These are phyloP conservation scores for Mrakia blollopis DNA, from an alignment of 768 basidiomycete genomes.

Conservation along the genomic window DNA sequence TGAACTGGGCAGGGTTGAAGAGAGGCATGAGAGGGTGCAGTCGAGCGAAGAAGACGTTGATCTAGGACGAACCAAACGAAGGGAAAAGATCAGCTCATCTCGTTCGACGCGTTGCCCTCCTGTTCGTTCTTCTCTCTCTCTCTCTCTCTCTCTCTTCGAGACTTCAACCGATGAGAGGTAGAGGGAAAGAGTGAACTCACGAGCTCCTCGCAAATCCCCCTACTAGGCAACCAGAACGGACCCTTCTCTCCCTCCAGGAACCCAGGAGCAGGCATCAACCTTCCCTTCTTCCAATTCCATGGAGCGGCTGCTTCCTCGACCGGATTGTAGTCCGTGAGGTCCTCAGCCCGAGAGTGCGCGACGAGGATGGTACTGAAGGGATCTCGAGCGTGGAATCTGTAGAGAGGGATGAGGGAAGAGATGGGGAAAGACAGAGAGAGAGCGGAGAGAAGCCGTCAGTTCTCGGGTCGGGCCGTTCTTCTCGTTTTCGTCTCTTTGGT, in stretches of 20 bases:
- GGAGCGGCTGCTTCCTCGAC: not conserved
- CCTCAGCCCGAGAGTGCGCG: not conserved
- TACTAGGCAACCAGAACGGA: not conserved
- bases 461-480: too few relatives aligned
- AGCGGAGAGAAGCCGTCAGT: too few relatives aligned
- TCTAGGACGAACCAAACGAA: slow-evolving; percentile 3
- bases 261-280: not conserved
- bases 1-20: slow-evolving; percentile 1
- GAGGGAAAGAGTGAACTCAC: not conserved
- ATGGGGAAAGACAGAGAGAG: too few relatives aligned
- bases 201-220: slow-evolving; percentile 3
- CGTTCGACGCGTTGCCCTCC: not conserved
- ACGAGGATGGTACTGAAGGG: slow-evolving; percentile 2
- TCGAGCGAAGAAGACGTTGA: slow-evolving; percentile 16
- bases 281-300: not conserved
- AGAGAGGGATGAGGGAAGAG: not conserved
- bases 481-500: too few relatives aligned
- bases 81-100: not conserved
- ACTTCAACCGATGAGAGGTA: too few relatives aligned
- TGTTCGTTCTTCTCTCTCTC: not conserved
- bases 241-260: not conserved
- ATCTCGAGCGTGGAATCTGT: not conserved
- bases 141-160: too few relatives aligned
- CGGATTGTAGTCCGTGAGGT: not conserved
- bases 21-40: slow-evolving; percentile 23